These are phyloP conservation scores for Pythium apleroticum DNA, from an alignment of 352 stramenopile genomes.

Conservation along the genomic window DNA sequence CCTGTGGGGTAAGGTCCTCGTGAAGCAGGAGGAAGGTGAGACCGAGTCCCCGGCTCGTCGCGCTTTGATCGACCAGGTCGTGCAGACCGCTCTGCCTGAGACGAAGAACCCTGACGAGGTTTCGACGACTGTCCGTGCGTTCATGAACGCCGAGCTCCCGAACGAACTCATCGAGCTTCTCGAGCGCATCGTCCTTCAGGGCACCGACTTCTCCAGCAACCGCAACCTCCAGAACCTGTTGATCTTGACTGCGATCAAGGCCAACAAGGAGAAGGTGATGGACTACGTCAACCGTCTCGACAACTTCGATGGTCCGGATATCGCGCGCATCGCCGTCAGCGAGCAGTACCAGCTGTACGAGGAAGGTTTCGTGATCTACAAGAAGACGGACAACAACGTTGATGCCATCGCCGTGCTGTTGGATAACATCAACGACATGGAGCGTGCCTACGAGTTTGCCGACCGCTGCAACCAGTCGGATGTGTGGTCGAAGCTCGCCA, in stretches of 20 bases:
- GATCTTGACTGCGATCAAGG: conserved; percentile 99
- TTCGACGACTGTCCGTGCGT: conserved; percentile 99
- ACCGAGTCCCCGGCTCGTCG: conserved; percentile 90
- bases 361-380: conserved; percentile 99
- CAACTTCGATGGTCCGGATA: conserved; percentile 99
- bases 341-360: conserved; percentile 99
- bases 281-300: conserved; percentile 99
- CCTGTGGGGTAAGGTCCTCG: conserved; percentile 97
- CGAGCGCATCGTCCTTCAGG: conserved; percentile 99
- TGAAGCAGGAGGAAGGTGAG: conserved; percentile 91
- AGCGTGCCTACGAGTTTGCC: conserved; percentile 98
- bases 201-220: conserved; percentile 99
- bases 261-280: conserved; percentile 97
- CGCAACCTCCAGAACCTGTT: conserved; percentile 99
- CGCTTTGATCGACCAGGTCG: conserved; percentile 98
- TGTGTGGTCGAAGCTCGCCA: conserved; percentile 99
- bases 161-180: conserved; percentile 99
- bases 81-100: conserved; percentile 99
- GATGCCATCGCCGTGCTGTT: conserved; percentile 92
- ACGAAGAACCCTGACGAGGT: conserved; percentile 99
- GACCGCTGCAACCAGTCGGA: conserved; percentile 97
- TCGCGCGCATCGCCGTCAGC: conserved; percentile 98
- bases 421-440: conserved; percentile 97
- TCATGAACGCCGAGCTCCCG: conserved; percentile 99
- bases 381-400: conserved; percentile 98